A percentile compares a stretch with the other conserved stretches of the same genome.
These are phyloP conservation scores for Pestalotiopsis sp. DNA, from an alignment of 2,329 filamentous ascomycete genomes.

Conservation along the genomic window DNA sequence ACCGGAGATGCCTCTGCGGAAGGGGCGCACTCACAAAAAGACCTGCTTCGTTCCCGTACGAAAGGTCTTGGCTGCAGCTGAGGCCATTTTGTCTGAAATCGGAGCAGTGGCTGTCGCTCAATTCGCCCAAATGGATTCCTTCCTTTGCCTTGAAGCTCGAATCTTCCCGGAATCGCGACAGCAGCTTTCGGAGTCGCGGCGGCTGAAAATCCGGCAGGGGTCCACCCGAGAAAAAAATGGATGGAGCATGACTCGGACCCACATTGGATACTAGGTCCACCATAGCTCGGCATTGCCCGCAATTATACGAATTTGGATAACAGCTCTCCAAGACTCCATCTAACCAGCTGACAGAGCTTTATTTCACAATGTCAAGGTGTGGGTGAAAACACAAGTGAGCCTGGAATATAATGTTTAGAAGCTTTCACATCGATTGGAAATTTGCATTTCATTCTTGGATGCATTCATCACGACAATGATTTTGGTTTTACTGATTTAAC, in stretches of 20 bases:
- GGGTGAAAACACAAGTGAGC: neutral
- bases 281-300: neutral
- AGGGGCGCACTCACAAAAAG: constrained; percentile 27
- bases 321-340: neutral
- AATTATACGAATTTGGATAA: neutral
- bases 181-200: constrained; percentile 12
- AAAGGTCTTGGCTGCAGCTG: constrained; percentile 20
- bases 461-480: neutral
- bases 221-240: neutral
- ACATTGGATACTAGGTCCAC: neutral
- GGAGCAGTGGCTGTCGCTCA: neutral
- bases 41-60: constrained; percentile 29
- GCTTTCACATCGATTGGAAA: neutral
- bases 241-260: neutral
- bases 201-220: constrained; percentile 9
- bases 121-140: neutral
- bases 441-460: too few relatives aligned
- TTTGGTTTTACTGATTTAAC: constrained; percentile 13
- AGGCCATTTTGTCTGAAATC: constrained; percentile 18
- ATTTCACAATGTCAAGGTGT: neutral
- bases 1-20: neutral
- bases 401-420: neutral
- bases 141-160: neutral
- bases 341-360: neutral
- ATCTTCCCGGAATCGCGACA: constrained; percentile 8